Evolutionary conservation across 2,329 filamentous ascomycete genomes (phyloP).

Genomic region (Hypoxylon sp.): DNA sequence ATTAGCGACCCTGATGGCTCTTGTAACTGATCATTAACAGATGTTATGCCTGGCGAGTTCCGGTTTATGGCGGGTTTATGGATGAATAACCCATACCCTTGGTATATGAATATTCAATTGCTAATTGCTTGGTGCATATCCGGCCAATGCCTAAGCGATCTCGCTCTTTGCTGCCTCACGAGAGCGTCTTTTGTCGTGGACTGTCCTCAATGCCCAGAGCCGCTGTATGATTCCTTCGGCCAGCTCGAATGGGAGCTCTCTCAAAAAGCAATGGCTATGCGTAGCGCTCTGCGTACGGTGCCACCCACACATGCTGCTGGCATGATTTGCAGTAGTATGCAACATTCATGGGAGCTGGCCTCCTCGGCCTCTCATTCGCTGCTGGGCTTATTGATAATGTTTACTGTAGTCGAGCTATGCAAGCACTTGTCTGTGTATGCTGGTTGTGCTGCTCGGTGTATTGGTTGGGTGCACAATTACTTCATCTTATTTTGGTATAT

Average conservation of each 20-base stretch:
- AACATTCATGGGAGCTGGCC: constrained; percentile 22
- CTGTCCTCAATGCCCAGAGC: constrained; percentile 9
- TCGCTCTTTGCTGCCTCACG: constrained; percentile 22
- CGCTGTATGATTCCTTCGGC: constrained; percentile 11
- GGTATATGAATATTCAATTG: constrained; percentile 16
- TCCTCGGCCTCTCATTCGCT: constrained; percentile 30
- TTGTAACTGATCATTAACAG: constrained; percentile 26
- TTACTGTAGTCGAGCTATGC: constrained; percentile 41
- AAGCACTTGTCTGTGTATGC: constrained; percentile 19
- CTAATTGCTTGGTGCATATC: constrained; percentile 11
- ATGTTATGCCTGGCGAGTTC: constrained; percentile 25
- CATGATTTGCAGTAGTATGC: constrained; percentile 40
- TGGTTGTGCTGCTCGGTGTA: constrained; percentile 20
- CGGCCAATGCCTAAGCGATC: constrained; percentile 1
- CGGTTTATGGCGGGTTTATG: constrained; percentile 36
- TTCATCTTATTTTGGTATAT: constrained; percentile 38
- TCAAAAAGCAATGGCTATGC: constrained; percentile 19
- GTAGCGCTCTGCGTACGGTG: constrained; percentile 37
- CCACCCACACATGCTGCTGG: constrained; percentile 39
- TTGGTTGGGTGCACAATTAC: constrained; percentile 37
- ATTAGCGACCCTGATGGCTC: constrained; percentile 38
- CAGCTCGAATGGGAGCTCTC: constrained; percentile 20
- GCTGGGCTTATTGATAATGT: constrained; percentile 27
- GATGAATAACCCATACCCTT: constrained; percentile 17
- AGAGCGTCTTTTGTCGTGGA: constrained; percentile 8